Evolutionary conservation across 768 basidiomycete species (phyloP), one percentile per base, ranked within the genome.

Genomic region (Suillus plorans): DNA sequence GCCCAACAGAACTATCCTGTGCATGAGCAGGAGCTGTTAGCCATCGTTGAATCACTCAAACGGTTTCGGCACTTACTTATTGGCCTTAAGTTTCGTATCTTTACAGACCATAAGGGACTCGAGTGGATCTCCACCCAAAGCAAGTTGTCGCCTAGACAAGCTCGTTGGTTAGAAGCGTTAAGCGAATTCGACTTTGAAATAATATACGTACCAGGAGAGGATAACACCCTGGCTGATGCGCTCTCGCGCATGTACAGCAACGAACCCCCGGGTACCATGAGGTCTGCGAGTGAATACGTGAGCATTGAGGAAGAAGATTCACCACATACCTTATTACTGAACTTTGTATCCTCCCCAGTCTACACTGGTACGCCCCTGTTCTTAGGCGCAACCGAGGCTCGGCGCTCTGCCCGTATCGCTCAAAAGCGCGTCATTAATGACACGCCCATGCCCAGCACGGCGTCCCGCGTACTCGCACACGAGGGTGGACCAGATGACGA

Each of bases 1-100:
- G 72, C 74, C 0, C 76, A 79, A 58, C 64, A 67, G 9, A 74
- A 76, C 52, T 79, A 78, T 45, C 55, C 63, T 14, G 72, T 74
- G 3, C 69, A 70, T 31, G 72, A 65, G 3, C 25, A 31, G 4
- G 72, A 73, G 44, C 63, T 63, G 3, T 57, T 74, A 5, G 72
- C 70, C 0, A 72, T 73, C 0, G 49, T 74, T 0, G 68, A 73
- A 60, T 70, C 70, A 0, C 55, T 77, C 0, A 18, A 74, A 2
- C 72, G 74, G 25, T 78, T 71, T 71, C 69, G 73, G 25, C 76
- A 47, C 61, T 10, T 31, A 20, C 66, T 76, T 0, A 49, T 78
- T 0, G 73, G 76, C 0, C 61, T 61, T 0, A 18, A 20, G 0
- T 66, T 79, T 12, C 64, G 28, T 0, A 64, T 79, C 0, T 63